Evolutionary conservation across 805 yeast species (phyloP), one percentile per base, ranked within the genome.

Genomic region (Metschnikowia orientalis): DNA sequence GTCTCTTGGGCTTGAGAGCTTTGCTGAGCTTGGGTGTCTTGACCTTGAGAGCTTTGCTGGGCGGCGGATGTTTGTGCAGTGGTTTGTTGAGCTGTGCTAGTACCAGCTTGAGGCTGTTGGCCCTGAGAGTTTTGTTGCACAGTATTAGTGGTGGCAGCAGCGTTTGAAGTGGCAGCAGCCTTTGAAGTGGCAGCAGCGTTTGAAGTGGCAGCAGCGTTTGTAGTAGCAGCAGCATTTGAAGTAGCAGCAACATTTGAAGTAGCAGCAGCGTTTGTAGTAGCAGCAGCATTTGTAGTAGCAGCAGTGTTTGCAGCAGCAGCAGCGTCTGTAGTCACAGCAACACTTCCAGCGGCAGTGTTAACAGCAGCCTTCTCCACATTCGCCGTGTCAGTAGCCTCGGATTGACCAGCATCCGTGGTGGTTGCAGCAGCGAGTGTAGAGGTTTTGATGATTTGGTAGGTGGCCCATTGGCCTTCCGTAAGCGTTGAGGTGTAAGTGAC

Each of bases 401-500:
- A 17, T 33, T 27, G 41, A 14, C 40, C 36, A 24, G 40, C 38
- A 26, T 35, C 20, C 26, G 34, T 23, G 23, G 39, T 19, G 14
- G 34, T 18, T 5, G 39, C 21, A 13, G 39, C n/a, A 5, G 18
- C 25, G 34, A 45, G 45, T 5, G 47, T 35, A 18, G 52, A 47
- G 23, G 71, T 60, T 14, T 59, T 57, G 28, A 67, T 62, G 20
- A 61, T 51, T 8, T 66, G 57, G 16, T 58, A 45, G 28, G 59
- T 53, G 18, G 55, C 58, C 44, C 62, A 49, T 19, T 51, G 55
- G 14, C 54, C 59, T 6, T 37, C 35, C 27, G 57, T 48, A 34
- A 63, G 50, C 16, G 80, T 75, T 38, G 51, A 48, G 10, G 79
- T 74, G 43, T 63, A 71, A 23, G 76, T 69, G 24, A 59, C 71